Conservation (phyloP, 768 basidiomycete genomes). For the Termitomyces sp. region DNA sequence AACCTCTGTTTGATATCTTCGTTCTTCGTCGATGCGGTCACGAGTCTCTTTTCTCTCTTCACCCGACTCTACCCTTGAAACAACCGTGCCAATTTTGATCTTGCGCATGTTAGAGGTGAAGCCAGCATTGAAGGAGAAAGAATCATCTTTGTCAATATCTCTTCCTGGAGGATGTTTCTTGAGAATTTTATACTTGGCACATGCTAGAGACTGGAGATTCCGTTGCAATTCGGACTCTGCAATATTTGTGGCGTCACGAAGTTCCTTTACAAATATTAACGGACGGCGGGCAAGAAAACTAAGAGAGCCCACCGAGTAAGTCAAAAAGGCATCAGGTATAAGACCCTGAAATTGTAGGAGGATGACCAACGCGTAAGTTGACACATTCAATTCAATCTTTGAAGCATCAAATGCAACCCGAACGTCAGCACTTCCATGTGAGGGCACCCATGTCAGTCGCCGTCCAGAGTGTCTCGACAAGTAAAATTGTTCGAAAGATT, state of each 20-base stretch:
- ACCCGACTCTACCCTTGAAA: slow-evolving; percentile 78
- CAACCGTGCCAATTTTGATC: slow-evolving; percentile 90
- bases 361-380: slow-evolving; percentile 84
- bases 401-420: slow-evolving; percentile 71
- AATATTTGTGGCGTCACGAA: slow-evolving; percentile 70
- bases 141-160: slow-evolving; percentile 69
- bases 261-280: slow-evolving; percentile 53
- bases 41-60: slow-evolving; percentile 90
- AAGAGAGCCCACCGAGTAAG: slow-evolving; percentile 56
- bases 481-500: slow-evolving; percentile 87
- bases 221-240: slow-evolving; percentile 77
- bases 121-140: slow-evolving; percentile 83
- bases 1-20: slow-evolving; percentile 87
- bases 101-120: slow-evolving; percentile 81
- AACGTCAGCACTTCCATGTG: slow-evolving; percentile 87
- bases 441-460: slow-evolving; percentile 87
- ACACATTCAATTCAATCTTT: slow-evolving; percentile 87
- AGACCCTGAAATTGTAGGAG: slow-evolving; percentile 81
- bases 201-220: slow-evolving; percentile 93
- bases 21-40: slow-evolving; percentile 86
- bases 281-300: neutral
- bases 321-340: slow-evolving; percentile 60
- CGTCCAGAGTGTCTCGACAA: slow-evolving; percentile 84
- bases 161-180: slow-evolving; percentile 88
- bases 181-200: slow-evolving; percentile 88